Evolutionary conservation across 371 early-diverging fungal genomes (phyloP).

Genomic region (Entomophthora muscae): DNA sequence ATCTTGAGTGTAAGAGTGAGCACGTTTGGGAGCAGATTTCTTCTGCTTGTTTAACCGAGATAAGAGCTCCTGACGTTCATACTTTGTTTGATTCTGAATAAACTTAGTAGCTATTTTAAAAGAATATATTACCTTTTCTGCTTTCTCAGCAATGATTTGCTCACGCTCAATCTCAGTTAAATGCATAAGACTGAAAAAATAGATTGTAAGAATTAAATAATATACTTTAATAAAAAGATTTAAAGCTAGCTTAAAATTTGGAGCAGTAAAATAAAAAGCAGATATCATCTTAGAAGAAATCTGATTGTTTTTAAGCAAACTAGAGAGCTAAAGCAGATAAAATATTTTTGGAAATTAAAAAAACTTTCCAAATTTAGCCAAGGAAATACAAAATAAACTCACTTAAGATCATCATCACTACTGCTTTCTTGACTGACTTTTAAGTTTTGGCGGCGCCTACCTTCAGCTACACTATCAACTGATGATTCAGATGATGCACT

Average conservation of each 20-base stretch:
- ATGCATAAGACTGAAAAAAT: background rate
- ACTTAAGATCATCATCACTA: background rate
- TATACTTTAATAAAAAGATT: background rate
- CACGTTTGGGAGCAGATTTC: background rate
- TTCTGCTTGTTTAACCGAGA: background rate
- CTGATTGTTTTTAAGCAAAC: too few species aligned
- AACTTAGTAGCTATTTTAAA: background rate
- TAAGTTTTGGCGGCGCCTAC: background rate
- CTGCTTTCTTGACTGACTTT: background rate
- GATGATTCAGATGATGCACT: background rate
- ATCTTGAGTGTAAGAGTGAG: background rate
- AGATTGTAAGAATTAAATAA: background rate
- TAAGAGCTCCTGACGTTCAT: background rate
- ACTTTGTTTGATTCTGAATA: background rate
- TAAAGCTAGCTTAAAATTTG: too few species aligned
- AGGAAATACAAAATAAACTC: background rate
- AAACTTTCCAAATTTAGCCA: background rate
- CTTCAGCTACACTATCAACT: background rate
- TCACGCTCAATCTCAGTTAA: background rate
- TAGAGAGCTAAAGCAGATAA: background rate
- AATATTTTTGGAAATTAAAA: background rate
- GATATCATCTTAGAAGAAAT: too few species aligned
- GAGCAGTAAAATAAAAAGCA: too few species aligned
- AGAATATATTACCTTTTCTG: background rate
- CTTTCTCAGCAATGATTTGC: background rate